A percentile compares a stretch with the other conserved stretches of the same genome.
These are phyloP conservation scores for Rhododendron williamsianum DNA, from an alignment of 148 eudicot genomes.

Conservation along the genomic window DNA sequence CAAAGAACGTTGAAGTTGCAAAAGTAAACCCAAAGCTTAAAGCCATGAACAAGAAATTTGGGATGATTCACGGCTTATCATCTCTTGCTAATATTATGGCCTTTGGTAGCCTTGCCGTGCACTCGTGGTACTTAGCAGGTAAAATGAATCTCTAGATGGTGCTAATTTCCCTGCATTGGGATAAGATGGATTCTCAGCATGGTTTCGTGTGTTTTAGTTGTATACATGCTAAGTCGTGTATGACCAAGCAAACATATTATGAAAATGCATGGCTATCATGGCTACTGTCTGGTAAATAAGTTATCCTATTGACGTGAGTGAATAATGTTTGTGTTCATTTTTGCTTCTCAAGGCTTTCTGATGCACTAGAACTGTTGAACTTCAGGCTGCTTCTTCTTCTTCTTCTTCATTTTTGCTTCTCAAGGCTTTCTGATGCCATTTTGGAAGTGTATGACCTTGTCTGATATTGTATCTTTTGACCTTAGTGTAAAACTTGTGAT, in stretches of 20 bases:
- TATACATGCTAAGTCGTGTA: not conserved
- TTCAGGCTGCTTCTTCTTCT: too few species aligned
- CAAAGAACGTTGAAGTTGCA: constrained; percentile 86
- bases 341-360: not conserved
- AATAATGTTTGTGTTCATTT: not conserved
- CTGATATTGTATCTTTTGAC: not conserved
- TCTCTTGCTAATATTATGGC: constrained; percentile 79
- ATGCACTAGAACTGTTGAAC: not conserved
- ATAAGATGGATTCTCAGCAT: not conserved
- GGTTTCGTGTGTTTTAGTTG: not conserved
- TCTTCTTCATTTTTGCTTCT: not conserved
- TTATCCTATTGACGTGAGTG: not conserved
- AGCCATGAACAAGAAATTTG: constrained; percentile 96
- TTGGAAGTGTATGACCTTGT: not conserved
- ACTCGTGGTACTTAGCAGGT: constrained; percentile 90
- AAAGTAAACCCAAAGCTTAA: constrained; percentile 75
- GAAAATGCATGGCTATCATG: not conserved
- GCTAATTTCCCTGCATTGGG: not conserved
- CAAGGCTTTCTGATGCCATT: not conserved
- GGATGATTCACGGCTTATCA: constrained; percentile 89
- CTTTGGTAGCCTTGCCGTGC: constrained; percentile 88
- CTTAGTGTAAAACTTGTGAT: not conserved
- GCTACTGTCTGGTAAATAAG: not conserved
- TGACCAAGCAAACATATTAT: not conserved
- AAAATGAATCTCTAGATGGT: constrained; percentile 52